Conservation (phyloP, 108 stramenopile genomes). For the Aurantiochytrium sp. region DNA sequence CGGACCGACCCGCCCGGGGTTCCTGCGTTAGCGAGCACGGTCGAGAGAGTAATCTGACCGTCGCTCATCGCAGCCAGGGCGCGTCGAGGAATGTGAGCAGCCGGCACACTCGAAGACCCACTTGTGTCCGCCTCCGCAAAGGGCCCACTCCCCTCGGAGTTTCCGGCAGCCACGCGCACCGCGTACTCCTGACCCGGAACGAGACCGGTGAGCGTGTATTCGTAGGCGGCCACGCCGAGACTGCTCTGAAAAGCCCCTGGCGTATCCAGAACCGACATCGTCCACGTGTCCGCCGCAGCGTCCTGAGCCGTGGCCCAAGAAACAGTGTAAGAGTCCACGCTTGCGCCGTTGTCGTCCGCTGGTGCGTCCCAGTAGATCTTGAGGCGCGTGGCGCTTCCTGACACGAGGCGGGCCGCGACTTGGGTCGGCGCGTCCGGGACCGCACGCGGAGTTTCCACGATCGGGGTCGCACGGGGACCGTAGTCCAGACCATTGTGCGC, state of each 20-base stretch:
- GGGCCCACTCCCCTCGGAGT: constrained; percentile 47
- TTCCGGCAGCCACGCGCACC: constrained; percentile 45
- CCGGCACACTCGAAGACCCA: constrained; percentile 23
- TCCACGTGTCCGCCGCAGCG: neutral
- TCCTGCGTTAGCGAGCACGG: constrained; percentile 20
- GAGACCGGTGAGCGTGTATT: constrained; percentile 50
- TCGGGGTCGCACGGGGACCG: neutral
- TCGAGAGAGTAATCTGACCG: constrained; percentile 50
- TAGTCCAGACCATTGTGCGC: neutral
- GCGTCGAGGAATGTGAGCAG: constrained; percentile 48
- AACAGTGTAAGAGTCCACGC: neutral
- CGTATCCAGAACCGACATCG: neutral
- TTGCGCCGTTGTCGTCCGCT: neutral
- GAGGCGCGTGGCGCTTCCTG: neutral
- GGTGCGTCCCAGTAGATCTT: constrained; percentile 22
- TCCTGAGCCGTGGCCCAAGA: neutral
- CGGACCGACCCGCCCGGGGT: constrained; percentile 48
- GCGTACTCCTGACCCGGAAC: constrained; percentile 57
- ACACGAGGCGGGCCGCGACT: neutral
- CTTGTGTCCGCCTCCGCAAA: neutral
- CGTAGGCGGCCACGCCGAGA: constrained; percentile 28
- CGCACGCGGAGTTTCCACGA: neutral
- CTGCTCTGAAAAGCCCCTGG: neutral
- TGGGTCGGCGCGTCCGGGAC: neutral
- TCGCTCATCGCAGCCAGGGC: constrained; percentile 48